These are phyloP conservation scores for Tetrastigma voinierianum DNA, from an alignment of 164 flowering plant species.

Conservation along the genomic window DNA sequence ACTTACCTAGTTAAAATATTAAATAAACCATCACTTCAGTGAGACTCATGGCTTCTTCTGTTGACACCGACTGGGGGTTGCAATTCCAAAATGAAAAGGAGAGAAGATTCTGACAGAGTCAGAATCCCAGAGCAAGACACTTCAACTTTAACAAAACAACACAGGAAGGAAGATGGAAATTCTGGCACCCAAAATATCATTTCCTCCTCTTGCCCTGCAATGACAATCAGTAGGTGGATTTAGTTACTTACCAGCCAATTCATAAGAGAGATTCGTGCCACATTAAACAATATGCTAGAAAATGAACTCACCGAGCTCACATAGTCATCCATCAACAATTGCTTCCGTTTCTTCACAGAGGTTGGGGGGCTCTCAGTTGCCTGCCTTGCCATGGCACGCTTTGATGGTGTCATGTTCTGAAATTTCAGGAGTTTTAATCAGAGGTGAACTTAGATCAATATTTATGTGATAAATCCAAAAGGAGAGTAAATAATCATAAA, in stretches of 20 bases:
- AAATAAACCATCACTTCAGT: neutral
- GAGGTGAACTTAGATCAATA: neutral
- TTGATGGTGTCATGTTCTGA: constrained; percentile 73
- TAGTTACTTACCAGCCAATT: neutral
- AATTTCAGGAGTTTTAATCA: neutral
- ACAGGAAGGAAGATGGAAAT: neutral
- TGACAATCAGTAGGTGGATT: neutral
- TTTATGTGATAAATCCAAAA: neutral
- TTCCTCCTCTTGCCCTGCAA: constrained; percentile 69
- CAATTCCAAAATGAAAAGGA: neutral
- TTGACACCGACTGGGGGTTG: neutral
- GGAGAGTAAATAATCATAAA: neutral
- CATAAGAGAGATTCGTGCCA: neutral
- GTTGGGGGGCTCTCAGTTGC: constrained; percentile 56
- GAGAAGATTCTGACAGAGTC: too few relatives aligned
- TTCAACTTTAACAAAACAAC: neutral
- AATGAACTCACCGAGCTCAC: constrained; percentile 46
- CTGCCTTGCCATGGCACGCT: constrained; percentile 63
- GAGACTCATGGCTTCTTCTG: neutral
- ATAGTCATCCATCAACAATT: constrained; percentile 75
- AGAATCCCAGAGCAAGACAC: neutral
- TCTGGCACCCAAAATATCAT: constrained; percentile 16
- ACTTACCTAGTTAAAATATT: neutral
- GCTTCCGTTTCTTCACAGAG: constrained; percentile 72
- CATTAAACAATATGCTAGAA: neutral